These are phyloP conservation scores for Annulohypoxylon maeteangense DNA, from an alignment of 495 filamentous ascomycete genomes.

Conservation along the genomic window DNA sequence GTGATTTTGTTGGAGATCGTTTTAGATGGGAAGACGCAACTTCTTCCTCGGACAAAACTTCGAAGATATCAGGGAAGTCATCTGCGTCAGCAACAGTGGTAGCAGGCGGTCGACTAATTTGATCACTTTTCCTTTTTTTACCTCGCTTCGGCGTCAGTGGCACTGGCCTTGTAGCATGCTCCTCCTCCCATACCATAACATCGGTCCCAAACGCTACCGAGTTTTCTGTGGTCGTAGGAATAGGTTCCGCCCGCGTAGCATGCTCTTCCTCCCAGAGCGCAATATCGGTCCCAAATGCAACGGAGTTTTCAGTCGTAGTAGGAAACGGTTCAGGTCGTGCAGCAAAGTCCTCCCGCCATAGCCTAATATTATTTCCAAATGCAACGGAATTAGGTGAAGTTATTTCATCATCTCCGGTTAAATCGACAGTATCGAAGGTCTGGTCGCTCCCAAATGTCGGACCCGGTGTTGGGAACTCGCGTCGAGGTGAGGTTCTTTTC, in stretches of 20 bases:
- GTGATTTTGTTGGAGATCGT: conserved; percentile 44
- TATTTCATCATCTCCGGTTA: conserved; percentile 69
- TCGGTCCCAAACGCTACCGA: conserved; percentile 65
- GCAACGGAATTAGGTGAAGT: conserved; percentile 53
- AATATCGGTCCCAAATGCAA: conserved; percentile 41
- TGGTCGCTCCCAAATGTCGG: conserved; percentile 41
- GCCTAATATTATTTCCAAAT: conserved; percentile 62
- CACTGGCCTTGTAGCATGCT: conserved; percentile 53
- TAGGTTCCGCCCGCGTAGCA: conserved; percentile 38
- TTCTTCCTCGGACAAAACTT: conserved; percentile 49
- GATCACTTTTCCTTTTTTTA: conserved; percentile 80
- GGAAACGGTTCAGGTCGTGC: conserved; percentile 47
- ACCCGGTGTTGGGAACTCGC: conserved; percentile 40
- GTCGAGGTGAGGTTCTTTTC: conserved; percentile 36
- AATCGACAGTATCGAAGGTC: conserved; percentile 71
- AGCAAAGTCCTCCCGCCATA: conserved; percentile 71
- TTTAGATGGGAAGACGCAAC: conserved; percentile 29
- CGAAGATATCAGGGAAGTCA: conserved; percentile 55
- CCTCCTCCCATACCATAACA: conserved; percentile 69
- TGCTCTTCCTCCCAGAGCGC: conserved; percentile 47
- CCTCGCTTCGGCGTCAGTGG: conserved; percentile 59
- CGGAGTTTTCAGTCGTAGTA: conserved; percentile 62
- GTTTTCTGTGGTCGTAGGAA: conserved; percentile 41
- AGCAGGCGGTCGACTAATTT: conserved; percentile 60
- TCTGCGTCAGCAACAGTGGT: conserved; percentile 38